Conservation (phyloP, 2,329 filamentous ascomycete species). For the Pseudohalonectria lignicola region DNA sequence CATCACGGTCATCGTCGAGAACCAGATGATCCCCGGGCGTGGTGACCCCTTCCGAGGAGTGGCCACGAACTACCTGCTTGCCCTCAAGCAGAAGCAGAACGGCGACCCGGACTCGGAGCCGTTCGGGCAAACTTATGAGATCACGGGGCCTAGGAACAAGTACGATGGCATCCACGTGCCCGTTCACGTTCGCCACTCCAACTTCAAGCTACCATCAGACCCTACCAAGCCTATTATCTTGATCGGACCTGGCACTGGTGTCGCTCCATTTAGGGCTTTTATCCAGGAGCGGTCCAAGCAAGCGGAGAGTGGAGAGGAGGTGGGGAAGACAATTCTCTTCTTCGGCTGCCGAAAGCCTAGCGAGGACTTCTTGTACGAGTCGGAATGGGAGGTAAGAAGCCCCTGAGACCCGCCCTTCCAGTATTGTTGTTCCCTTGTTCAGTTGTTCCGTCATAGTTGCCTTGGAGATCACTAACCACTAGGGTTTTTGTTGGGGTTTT, state of each 20-base stretch:
- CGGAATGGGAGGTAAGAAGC: constrained; percentile 81
- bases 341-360: constrained; percentile 80
- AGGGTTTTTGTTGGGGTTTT: too few relatives aligned
- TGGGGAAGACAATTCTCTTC: constrained; percentile 85
- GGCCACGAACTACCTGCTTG: constrained; percentile 90
- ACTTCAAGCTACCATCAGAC: constrained; percentile 97
- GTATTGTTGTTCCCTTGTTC: neutral
- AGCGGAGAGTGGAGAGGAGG: constrained; percentile 66
- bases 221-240: constrained; percentile 90
- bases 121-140: constrained; percentile 76
- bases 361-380: constrained; percentile 89
- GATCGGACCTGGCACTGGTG: constrained; percentile 91
- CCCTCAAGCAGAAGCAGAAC: constrained; percentile 94
- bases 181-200: constrained; percentile 92
- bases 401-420: neutral
- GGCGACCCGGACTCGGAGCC: constrained; percentile 72
- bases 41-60: constrained; percentile 79
- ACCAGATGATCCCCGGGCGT: constrained; percentile 64
- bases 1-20: constrained; percentile 90
- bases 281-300: constrained; percentile 85
- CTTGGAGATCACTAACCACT: constrained; percentile 1
- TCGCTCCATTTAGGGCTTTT: constrained; percentile 92
- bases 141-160: constrained; percentile 86
- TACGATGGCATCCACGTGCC: constrained; percentile 93
- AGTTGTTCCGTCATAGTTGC: neutral